Percentiles rank a stretch among this genome's conserved stretches.
Evolutionary conservation across 441 rosid genomes (phyloP).

Genomic region (Arabidopsis hybrid): DNA sequence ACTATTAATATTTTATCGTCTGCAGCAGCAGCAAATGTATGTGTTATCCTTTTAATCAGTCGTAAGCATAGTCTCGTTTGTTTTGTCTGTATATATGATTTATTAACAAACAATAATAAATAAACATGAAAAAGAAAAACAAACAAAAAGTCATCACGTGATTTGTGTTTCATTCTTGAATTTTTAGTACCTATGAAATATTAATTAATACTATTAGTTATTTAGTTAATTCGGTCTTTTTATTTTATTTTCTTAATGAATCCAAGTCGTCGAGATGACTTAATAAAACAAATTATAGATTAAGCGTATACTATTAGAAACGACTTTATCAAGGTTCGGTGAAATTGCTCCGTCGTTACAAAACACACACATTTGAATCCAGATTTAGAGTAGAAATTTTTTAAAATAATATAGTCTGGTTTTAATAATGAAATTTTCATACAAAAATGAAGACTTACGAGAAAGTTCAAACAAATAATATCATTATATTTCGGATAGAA

Average conservation of each 20-base stretch:
- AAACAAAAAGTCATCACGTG: background rate
- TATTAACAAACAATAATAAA: background rate
- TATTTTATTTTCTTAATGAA: background rate
- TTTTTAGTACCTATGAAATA: background rate
- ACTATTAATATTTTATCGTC: background rate
- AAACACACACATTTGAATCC: background rate
- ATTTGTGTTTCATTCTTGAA: background rate
- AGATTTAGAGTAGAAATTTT: background rate
- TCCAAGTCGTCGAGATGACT: constrained; percentile 4
- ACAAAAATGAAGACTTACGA: background rate
- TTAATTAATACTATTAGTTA: background rate
- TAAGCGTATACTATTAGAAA: background rate
- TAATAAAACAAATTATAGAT: background rate
- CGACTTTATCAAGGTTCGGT: constrained; percentile 13
- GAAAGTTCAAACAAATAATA: background rate
- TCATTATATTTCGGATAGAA: background rate
- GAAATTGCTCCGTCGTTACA: constrained; percentile 20
- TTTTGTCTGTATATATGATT: background rate
- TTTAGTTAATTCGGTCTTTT: constrained; percentile 3
- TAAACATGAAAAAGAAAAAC: background rate
- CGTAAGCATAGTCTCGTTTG: background rate
- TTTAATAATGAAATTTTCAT: too few relatives aligned
- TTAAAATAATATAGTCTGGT: too few relatives aligned
- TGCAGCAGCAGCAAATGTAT: background rate
- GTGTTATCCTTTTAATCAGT: background rate